Base-by-base conservation (phyloP, 495 filamentous ascomycete genomes). In the Lasiosphaeria ovina region DNA sequence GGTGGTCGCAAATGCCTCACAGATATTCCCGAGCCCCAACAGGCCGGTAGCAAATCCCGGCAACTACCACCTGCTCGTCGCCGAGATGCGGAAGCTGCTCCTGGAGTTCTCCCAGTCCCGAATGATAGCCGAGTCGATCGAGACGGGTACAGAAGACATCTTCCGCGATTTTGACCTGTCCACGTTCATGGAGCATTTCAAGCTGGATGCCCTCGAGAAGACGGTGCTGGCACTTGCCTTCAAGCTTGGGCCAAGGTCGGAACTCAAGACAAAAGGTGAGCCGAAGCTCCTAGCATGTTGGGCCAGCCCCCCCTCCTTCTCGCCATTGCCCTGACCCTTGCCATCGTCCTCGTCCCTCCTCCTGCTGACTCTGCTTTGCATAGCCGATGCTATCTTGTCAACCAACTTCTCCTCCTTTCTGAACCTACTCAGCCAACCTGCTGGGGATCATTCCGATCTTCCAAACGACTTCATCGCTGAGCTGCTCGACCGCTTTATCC, bases 121-220 rank as follows among this genome's bases (percentile, higher is more conserved):
- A 59, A 93, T 90, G 68, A 95, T 99, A 64, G 92, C 93, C 57
- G 91, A 97, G 71, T 89, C 91, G 14, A 88, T 99, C 62, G 92
- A 97, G 71, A 85, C 85, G 1, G 87, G 87, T 16, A 81, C 78
- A 63, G 91, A 91, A 59, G 92, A 97, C 64, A 85, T 97, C 34
- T 96, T 96, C 74, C 87, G 89, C 48, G 92, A 98, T 68, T 97
- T 98, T 64, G 93, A 98, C 68, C 81, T 98, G 10, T 89, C 90
- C 4, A 90, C 87, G 4, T 98, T 99, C 66, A 83, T 97, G 79
- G 89, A 92, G 55, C 92, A 97, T 69, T 97, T 98, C 79, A 89
- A 92, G 62, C 80, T 99, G 38, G 91, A 96, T 73, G 85, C 91
- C 8, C 67, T 97, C 14, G 82, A 91, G 66, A 96, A 95, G 79